Percentiles rank a stretch among this genome's conserved stretches.
Conservation (phyloP, 2,329 filamentous ascomycete genomes). For the Venturia pyrina region DNA sequence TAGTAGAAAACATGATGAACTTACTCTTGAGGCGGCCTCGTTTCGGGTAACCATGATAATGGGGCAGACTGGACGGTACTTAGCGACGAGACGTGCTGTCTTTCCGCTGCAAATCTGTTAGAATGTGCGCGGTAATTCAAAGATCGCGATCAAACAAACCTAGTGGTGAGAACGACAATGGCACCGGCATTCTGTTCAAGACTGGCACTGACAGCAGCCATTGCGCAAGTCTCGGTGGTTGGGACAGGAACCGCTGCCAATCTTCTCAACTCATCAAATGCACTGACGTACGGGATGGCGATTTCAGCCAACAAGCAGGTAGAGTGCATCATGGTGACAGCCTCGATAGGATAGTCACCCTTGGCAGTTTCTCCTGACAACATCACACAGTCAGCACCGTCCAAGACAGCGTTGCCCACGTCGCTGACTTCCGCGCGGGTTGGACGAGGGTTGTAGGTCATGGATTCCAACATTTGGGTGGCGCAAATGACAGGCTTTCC, state of each 20-base stretch:
- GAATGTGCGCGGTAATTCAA: constrained; percentile 11
- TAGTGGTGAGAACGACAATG: constrained; percentile 93
- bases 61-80: constrained; percentile 97
- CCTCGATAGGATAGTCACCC: constrained; percentile 85
- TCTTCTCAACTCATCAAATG: constrained; percentile 89
- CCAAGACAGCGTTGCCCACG: constrained; percentile 94
- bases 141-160: constrained; percentile 33
- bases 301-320: constrained; percentile 95
- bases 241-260: constrained; percentile 74
- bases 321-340: constrained; percentile 96
- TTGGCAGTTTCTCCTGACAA: constrained; percentile 98
- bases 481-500: constrained; percentile 99
- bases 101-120: constrained; percentile 52
- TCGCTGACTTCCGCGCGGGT: constrained; percentile 98
- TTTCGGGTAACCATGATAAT: constrained; percentile 99
- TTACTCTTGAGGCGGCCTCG: constrained; percentile 62
- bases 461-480: constrained; percentile 99
- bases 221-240: constrained; percentile 88
- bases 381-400: constrained; percentile 99
- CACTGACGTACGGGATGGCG: constrained; percentile 90
- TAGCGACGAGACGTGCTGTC: constrained; percentile 89
- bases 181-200: constrained; percentile 93
- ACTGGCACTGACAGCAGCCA: constrained; percentile 91
- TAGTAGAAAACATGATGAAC: constrained; percentile 16
- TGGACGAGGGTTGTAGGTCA: constrained; percentile 99